Conservation (phyloP, 441 rosid species). For the Pelargonium cotyledonis region DNA sequence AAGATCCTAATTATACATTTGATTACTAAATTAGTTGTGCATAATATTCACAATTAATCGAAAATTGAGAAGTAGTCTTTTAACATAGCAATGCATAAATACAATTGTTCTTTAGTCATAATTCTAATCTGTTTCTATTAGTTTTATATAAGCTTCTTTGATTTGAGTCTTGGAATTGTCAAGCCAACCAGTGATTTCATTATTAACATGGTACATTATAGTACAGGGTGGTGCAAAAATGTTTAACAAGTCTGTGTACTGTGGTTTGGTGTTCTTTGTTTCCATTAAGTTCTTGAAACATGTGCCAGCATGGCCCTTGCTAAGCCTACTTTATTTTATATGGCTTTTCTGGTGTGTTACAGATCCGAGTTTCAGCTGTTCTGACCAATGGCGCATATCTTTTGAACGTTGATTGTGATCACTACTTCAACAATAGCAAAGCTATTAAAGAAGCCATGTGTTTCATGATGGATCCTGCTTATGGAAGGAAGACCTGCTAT, state of each 20-base stretch:
- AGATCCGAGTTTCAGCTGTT: constrained; percentile 87
- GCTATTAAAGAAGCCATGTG: constrained; percentile 97
- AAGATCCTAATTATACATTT: not conserved
- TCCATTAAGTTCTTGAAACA: not conserved
- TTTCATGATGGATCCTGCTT: constrained; percentile 95
- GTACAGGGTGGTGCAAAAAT: not conserved
- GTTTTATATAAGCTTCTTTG: not conserved
- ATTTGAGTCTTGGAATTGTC: not conserved
- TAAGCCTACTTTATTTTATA: constrained; percentile 1
- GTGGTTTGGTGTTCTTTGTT: not conserved
- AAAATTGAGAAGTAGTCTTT: too few relatives aligned
- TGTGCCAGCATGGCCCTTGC: not conserved
- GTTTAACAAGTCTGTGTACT: not conserved
- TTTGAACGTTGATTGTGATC: constrained; percentile 94
- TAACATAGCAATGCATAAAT: too few relatives aligned
- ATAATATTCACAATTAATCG: not conserved
- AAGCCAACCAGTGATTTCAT: not conserved
- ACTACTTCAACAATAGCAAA: constrained; percentile 82
- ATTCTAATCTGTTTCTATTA: too few relatives aligned
- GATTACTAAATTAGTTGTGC: not conserved
- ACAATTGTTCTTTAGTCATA: too few relatives aligned
- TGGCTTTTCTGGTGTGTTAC: not conserved
- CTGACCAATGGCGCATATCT: constrained; percentile 81
- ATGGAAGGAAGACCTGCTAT: constrained; percentile 78
- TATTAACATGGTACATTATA: not conserved